Evolutionary conservation across 1,284 basidiomycete species (phyloP).

Genomic region (Fomitopsis pinicola): DNA sequence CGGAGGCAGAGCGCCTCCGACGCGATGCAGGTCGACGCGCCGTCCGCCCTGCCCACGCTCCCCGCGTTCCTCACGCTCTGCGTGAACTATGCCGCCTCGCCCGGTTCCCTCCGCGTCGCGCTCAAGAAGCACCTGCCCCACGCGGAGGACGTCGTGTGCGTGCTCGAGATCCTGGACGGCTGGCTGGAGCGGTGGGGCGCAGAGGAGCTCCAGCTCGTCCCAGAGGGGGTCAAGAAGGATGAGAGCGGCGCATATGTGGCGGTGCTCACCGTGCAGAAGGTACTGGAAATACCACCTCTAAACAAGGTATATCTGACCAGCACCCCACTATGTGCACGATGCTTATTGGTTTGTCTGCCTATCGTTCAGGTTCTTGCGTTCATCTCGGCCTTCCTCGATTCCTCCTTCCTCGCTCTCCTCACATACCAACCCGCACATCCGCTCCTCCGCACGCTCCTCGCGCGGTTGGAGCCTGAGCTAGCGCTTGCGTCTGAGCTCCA

Average conservation of each 20-base stretch:
- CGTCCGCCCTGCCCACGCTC: conserved; percentile 37
- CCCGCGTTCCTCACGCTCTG: conserved; percentile 46
- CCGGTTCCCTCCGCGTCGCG: conserved; percentile 48
- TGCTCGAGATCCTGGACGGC: conserved; percentile 47
- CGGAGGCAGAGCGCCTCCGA: conserved; percentile 24
- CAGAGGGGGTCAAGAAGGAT: conserved; percentile 32
- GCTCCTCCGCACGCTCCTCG: conserved; percentile 43
- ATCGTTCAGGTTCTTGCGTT: conserved; percentile 48
- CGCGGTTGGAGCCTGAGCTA: conserved; percentile 52
- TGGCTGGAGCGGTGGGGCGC: conserved; percentile 49
- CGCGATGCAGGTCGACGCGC: conserved; percentile 57
- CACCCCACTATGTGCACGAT: background rate
- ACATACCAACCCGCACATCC: conserved; percentile 53
- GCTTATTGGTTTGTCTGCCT: background rate
- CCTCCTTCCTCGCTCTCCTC: conserved; percentile 61
- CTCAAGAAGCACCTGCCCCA: conserved; percentile 50
- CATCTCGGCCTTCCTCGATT: conserved; percentile 60
- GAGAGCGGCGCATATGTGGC: conserved; percentile 18
- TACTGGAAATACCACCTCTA: conserved; percentile 26
- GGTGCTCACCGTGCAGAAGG: background rate
- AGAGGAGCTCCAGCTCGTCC: conserved; percentile 36
- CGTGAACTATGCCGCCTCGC: conserved; percentile 50
- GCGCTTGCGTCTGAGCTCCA: conserved; percentile 43
- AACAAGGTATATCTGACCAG: conserved; percentile 38
- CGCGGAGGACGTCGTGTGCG: conserved; percentile 44